Base-by-base conservation (phyloP, 768 basidiomycete genomes). In the Lentinula sp. region DNA sequence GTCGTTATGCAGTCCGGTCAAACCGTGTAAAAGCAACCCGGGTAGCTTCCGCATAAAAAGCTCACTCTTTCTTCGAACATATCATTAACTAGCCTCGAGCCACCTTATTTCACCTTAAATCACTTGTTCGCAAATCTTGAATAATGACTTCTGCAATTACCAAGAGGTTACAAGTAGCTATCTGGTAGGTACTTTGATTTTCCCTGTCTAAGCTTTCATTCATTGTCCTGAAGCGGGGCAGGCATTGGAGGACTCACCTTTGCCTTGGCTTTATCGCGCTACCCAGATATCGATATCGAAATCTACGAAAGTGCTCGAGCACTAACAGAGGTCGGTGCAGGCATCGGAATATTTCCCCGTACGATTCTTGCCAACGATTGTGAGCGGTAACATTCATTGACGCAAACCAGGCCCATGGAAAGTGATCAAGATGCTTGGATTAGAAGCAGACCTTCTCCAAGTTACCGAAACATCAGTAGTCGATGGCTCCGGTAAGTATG, bases 301-400 rank as follows among this genome's bases (percentile, higher is more conserved):
- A 70, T 87, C 28, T 87, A 79, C 61, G 85, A 87, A 72, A 77
- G 74, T 11, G 78, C 84, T 32, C 65, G 68, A 43, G 70, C 77
- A 57, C 76, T 85, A 46, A 70, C 76, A 28, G 85, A 85, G 69
- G 45, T 85, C 28, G 85, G 85, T n/a, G 84, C 84, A 16, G 85
- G 85, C n/a, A 76, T 87, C 57, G 82, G 81, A 4, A 66, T 86
- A 8, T 85, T 76, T 64, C 75, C 76, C 28, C 78, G 84, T 74
- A 69, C 65, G 72, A 70, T 13, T 54, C 52, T 51, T 69, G 70
- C 52, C 66, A 67, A 66, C 7, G 28, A 3, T 8, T 11, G 42
- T n/a, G 13, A 45, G 9, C 5, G 35, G 35, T 32, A 31, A 42
- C 40, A 40, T 21, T 16, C 2, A 34, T 23, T 13, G 5, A 32